phyloP scores from a whole-genome alignment of 1,284 basidiomycete species.

The Polyporus tsugae region DNA sequence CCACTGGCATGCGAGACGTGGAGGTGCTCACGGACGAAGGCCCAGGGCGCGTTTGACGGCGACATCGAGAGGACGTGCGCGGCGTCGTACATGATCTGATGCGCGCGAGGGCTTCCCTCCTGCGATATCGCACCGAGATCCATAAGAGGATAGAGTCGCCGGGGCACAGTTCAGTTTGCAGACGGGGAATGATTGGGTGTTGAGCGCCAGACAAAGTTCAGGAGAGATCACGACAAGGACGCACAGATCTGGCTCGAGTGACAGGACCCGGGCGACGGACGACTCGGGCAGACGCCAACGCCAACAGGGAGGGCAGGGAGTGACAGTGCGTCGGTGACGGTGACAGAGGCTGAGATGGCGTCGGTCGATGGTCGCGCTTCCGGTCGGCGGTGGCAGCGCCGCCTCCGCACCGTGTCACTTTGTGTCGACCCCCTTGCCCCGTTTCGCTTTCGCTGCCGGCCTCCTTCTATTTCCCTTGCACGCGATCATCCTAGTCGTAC shows the following conservation, averaged over 20 bases:
- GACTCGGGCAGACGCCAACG: constrained; percentile 9
- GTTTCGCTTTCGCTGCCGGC: constrained; percentile 17
- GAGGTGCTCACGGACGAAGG: neutral
- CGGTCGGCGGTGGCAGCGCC: constrained; percentile 3
- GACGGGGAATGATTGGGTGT: constrained; percentile 6
- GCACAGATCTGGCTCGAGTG: constrained; percentile 23
- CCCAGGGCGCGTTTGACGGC: constrained; percentile 19
- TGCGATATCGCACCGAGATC: constrained; percentile 8
- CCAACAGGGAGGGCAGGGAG: neutral
- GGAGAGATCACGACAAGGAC: constrained; percentile 23
- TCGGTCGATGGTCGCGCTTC: constrained; percentile 13
- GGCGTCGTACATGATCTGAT: constrained; percentile 26
- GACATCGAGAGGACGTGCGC: constrained; percentile 18
- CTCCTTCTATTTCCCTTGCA: constrained; percentile 33
- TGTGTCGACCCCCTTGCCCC: constrained; percentile 21
- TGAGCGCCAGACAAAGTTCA: constrained; percentile 3
- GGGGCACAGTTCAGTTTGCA: constrained; percentile 5
- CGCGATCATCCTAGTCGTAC: constrained; percentile 26
- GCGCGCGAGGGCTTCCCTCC: constrained; percentile 14
- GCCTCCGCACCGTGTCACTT: constrained; percentile 20
- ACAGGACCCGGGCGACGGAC: constrained; percentile 2
- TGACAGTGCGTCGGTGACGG: neutral
- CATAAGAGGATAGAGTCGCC: constrained; percentile 20
- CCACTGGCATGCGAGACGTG: constrained; percentile 2
- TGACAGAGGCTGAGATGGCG: constrained; percentile 4